phyloP scores from a whole-genome alignment of 768 basidiomycete species.

The Chalciporus chontae region DNA sequence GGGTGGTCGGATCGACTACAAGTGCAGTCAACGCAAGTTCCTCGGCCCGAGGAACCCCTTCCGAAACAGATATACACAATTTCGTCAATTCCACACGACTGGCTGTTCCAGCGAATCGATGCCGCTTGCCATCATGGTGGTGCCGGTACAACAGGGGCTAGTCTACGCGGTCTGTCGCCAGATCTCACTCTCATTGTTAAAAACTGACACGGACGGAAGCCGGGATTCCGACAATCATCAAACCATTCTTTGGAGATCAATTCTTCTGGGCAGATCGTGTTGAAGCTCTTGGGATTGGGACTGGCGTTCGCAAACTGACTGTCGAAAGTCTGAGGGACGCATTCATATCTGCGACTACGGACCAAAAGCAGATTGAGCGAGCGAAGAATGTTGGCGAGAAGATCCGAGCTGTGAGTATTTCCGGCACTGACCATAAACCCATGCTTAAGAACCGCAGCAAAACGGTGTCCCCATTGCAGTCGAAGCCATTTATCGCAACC shows the following conservation, averaged over 20 bases:
- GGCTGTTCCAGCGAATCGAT: slow-evolving; percentile 91
- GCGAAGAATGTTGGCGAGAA: slow-evolving; percentile 83
- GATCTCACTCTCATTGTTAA: not conserved
- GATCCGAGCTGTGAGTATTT: slow-evolving; percentile 65
- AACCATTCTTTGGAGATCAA: slow-evolving; percentile 97
- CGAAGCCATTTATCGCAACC: slow-evolving; percentile 92
- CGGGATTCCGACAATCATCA: slow-evolving; percentile 92
- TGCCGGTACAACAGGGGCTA: slow-evolving; percentile 94
- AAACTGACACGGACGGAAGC: slow-evolving; percentile 41
- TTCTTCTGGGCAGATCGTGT: slow-evolving; percentile 98
- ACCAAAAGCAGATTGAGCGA: slow-evolving; percentile 83
- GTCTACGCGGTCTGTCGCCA: slow-evolving; percentile 67
- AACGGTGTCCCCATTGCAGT: slow-evolving; percentile 92
- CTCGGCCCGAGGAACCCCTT: slow-evolving; percentile 65
- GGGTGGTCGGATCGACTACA: slow-evolving; percentile 95
- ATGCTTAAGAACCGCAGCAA: slow-evolving; percentile 52
- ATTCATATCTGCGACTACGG: slow-evolving; percentile 76
- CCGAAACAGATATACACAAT: slow-evolving; percentile 82
- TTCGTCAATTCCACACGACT: slow-evolving; percentile 88
- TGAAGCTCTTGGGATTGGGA: slow-evolving; percentile 92
- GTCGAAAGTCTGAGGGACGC: slow-evolving; percentile 77
- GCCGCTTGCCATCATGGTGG: slow-evolving; percentile 99
- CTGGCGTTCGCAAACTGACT: slow-evolving; percentile 83
- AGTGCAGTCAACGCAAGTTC: slow-evolving; percentile 53
- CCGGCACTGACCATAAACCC: not conserved